Evolutionary conservation across 2,329 filamentous ascomycete genomes (phyloP), one percentile per base, ranked within the genome.

Genomic region (Diaporthe batatas): DNA sequence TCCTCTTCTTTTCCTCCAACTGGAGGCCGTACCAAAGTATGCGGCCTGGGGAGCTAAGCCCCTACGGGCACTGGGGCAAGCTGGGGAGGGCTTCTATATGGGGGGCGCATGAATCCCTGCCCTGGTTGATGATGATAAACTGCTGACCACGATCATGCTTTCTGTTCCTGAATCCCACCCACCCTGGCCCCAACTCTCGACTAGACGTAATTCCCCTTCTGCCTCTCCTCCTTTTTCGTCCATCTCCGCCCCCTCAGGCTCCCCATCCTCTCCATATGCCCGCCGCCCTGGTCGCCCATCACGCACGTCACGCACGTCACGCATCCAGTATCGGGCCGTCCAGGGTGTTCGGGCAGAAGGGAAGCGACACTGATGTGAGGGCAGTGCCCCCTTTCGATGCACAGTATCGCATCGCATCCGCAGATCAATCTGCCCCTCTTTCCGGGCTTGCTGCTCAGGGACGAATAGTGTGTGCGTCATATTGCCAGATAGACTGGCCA

Each of bases 101-200:
- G 47, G 36, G 36, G 44, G 44, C 18, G 36, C 44, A 7, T 6
- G 44, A 67, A 67, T n/a, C 62, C 47, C 62, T 67, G 62, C 62
- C n/a, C n/a, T 14, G 10, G 21, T 39, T 16, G 44, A 23, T 53
- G 32, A 51, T 67, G 62, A 53, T 67, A 67, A 39, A 67, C 62
- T 67, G 47, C 62, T 67, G 62, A 67, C 62, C 47, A 67, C 47
- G n/a, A n/a, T n/a, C 36, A 51, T 53, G 29, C 62, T 53, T 21
- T 21, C 21, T 21, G 62, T 53, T 4, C 62, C 62, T 65, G 42
- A 16, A 67, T 67, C 11, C 44, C 23, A 39, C 47, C 62, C 62
- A 67, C 62, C 16, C 62, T 12, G 51, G 36, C 6, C 6, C 34
- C 29, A n/a, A 16, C 14, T 21, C 7, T 39, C 36, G 36, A 39